Conservation (phyloP, 2,329 filamentous ascomycete genomes). For the Penicillium sp. region DNA sequence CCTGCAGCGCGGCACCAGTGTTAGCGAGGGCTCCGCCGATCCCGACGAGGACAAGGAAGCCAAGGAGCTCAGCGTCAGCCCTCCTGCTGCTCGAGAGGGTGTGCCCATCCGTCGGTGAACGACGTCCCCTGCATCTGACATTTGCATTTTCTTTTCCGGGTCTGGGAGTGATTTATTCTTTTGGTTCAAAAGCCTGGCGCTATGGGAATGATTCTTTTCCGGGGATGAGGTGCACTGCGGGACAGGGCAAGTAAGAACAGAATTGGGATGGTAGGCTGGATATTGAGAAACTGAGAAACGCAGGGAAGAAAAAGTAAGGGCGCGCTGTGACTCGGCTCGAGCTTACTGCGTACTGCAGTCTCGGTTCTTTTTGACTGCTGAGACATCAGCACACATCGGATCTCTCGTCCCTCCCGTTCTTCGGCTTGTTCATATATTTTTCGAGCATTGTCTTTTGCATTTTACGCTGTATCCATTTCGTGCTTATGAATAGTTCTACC, state of each 20-base stretch:
- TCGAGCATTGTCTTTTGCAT: constrained; percentile 3
- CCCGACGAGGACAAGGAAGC: constrained; percentile 47
- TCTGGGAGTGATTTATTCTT: constrained; percentile 18
- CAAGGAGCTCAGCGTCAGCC: constrained; percentile 42
- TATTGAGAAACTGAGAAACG: constrained; percentile 3
- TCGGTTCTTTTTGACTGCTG: neutral
- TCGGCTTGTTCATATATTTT: constrained; percentile 8
- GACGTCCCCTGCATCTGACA: constrained; percentile 1
- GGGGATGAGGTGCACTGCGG: constrained; percentile 17
- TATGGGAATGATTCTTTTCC: constrained; percentile 23
- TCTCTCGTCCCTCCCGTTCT: neutral
- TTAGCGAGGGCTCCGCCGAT: constrained; percentile 41
- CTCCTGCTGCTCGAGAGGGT: constrained; percentile 46
- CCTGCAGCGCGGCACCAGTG: constrained; percentile 74
- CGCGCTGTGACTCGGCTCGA: neutral
- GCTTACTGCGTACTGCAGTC: neutral
- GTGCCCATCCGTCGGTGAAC: constrained; percentile 61
- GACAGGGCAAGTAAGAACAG: constrained; percentile 15
- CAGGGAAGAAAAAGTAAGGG: neutral
- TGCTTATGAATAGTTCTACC: neutral
- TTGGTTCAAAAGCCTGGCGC: constrained; percentile 33
- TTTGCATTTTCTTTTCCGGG: constrained; percentile 14
- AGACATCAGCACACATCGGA: neutral
- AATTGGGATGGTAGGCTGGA: neutral
- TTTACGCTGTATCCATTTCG: neutral